phyloP scores from a whole-genome alignment of 2,329 filamentous ascomycete genomes.

The Colletotrichum sp. region DNA sequence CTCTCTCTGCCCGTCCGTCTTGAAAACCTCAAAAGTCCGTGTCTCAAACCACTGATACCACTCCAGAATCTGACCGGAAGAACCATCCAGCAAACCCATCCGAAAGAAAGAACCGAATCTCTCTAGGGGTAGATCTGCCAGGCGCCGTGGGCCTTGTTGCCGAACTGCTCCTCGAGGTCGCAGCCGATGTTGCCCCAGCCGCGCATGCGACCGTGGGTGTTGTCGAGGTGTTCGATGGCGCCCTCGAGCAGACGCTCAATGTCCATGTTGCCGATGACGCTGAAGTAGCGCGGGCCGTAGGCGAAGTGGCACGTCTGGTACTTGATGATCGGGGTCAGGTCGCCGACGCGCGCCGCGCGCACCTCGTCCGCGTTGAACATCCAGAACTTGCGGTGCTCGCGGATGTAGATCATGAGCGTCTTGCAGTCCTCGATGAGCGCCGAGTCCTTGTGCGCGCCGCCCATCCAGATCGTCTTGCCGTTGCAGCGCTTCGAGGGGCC shows the following conservation, averaged over 20 bases:
- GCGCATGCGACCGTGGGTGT: neutral
- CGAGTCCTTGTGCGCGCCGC: neutral
- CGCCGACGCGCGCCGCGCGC: neutral
- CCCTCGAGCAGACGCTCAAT: neutral
- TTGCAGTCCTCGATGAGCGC: neutral
- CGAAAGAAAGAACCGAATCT: neutral
- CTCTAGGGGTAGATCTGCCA: neutral
- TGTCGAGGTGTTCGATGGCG: neutral
- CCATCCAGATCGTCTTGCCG: neutral
- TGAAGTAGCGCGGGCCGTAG: neutral
- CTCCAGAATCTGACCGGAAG: neutral
- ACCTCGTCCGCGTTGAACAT: neutral
- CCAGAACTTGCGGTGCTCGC: neutral
- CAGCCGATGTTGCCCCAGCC: neutral
- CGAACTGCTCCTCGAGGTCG: neutral
- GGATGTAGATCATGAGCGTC: slow-evolving; percentile 1
- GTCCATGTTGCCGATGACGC: slow-evolving; percentile 9
- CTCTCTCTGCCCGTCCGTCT: neutral
- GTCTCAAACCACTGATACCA: neutral
- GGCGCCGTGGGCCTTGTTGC: neutral
- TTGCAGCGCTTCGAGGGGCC: slow-evolving; percentile 9
- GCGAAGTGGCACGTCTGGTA: slow-evolving; percentile 1
- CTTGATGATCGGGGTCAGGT: neutral
- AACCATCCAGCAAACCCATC: neutral
- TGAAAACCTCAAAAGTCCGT: neutral